Evolutionary conservation across 441 rosid species (phyloP).

Genomic region (Viola pubescens): DNA sequence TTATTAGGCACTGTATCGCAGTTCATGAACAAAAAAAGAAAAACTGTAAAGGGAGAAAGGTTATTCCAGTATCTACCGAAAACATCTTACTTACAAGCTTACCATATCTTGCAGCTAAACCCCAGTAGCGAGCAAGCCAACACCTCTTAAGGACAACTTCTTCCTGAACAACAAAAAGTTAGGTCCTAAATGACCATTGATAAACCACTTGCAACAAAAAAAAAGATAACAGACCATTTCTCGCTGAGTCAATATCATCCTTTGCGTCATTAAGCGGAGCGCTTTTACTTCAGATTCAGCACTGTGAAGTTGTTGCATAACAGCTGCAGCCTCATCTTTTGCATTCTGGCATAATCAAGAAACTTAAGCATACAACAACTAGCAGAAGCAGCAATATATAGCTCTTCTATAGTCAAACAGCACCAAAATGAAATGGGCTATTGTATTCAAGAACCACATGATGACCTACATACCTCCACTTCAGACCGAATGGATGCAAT

Average conservation of each 20-base stretch:
- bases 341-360: slow-evolving; percentile 39
- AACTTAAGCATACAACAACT: slow-evolving; percentile 14
- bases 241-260: slow-evolving; percentile 85
- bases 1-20: neutral
- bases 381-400: slow-evolving; percentile 10
- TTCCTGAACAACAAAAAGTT: slow-evolving; percentile 40
- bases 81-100: slow-evolving; percentile 13
- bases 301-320: slow-evolving; percentile 50
- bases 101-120: slow-evolving; percentile 85
- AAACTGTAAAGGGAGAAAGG: slow-evolving; percentile 5
- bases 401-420: slow-evolving; percentile 4
- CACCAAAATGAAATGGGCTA: slow-evolving; percentile 6
- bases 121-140: slow-evolving; percentile 99
- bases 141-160: slow-evolving; percentile 98
- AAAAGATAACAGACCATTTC: slow-evolving; percentile 63
- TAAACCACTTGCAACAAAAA: slow-evolving; percentile 10
- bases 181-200: slow-evolving; percentile 17
- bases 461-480: slow-evolving; percentile 45
- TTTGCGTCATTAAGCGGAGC: slow-evolving; percentile 70
- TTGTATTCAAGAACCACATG: neutral
- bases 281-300: slow-evolving; percentile 81
- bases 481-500: slow-evolving; percentile 53
- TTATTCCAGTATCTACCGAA: neutral
- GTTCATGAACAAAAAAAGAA: slow-evolving; percentile 10
- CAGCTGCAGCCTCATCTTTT: slow-evolving; percentile 57